Evolutionary conservation across 768 basidiomycete genomes (phyloP).

Genomic region (Hygrocybe punicea): DNA sequence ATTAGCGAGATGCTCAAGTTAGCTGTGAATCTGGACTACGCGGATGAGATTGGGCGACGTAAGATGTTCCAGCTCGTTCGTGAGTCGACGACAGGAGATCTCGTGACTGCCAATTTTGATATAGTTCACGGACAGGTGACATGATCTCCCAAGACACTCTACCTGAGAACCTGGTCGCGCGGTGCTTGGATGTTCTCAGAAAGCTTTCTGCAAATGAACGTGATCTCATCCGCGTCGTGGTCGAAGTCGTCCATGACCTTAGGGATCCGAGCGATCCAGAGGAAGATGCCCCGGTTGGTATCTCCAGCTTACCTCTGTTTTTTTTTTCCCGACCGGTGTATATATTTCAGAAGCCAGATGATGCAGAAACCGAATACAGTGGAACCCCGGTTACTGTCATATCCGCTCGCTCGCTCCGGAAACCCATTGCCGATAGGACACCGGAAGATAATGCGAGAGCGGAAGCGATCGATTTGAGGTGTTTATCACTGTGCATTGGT

Average conservation of each 20-base stretch:
- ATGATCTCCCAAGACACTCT: constrained; percentile 75
- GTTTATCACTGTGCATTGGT: constrained; percentile 72
- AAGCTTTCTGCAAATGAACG: constrained; percentile 68
- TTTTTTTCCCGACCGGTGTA: neutral
- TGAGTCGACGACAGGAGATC: constrained; percentile 38
- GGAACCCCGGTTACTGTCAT: constrained; percentile 26
- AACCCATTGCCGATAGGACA: constrained; percentile 43
- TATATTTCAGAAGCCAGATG: constrained; percentile 2
- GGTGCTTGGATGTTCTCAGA: constrained; percentile 80
- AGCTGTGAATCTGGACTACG: constrained; percentile 80
- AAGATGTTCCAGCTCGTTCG: constrained; percentile 86
- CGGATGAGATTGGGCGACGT: constrained; percentile 85
- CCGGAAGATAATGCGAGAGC: constrained; percentile 56
- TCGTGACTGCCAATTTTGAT: neutral
- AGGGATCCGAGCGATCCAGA: constrained; percentile 49
- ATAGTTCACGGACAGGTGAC: constrained; percentile 47
- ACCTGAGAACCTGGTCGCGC: constrained; percentile 64
- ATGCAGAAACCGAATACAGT: constrained; percentile 19
- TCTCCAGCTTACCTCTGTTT: neutral
- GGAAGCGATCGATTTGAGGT: constrained; percentile 69
- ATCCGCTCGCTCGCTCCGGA: constrained; percentile 21
- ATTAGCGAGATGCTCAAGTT: constrained; percentile 79
- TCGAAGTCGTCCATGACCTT: constrained; percentile 82
- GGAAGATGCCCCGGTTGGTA: constrained; percentile 35
- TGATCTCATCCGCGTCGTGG: constrained; percentile 83